Conservation (phyloP, 108 stramenopile species). For the Asterionellopsis glacialis region DNA sequence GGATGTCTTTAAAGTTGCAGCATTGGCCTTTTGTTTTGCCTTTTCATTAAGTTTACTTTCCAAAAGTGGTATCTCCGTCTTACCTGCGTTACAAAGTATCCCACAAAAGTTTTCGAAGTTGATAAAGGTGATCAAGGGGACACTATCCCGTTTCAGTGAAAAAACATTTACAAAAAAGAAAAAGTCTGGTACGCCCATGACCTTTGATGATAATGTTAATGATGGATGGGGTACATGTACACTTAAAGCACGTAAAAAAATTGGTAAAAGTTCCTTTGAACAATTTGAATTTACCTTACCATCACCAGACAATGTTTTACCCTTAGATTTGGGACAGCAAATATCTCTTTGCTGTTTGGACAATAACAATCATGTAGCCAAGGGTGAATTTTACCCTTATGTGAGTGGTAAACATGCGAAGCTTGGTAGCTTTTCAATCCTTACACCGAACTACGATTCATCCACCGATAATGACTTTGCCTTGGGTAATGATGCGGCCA, state of each 20-base stretch:
- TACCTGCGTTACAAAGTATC: no score
- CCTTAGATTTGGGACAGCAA: conserved; percentile 55
- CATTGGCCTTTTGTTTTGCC: background rate
- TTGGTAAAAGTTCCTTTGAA: conserved; percentile 40
- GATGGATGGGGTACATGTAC: conserved; percentile 68
- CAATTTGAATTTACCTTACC: conserved; percentile 59
- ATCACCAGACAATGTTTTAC: conserved; percentile 35
- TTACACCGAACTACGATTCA: conserved; percentile 27
- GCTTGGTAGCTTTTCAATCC: conserved; percentile 28
- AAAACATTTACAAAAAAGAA: background rate
- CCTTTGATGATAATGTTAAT: conserved; percentile 46
- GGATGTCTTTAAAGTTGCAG: background rate
- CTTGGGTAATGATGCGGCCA: conserved; percentile 34
- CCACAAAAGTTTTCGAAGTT: background rate
- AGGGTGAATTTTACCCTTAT: conserved; percentile 52
- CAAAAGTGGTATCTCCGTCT: background rate
- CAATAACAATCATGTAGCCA: conserved; percentile 39
- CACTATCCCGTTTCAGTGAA: background rate
- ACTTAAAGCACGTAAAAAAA: conserved; percentile 23
- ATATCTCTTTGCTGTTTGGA: conserved; percentile 60
- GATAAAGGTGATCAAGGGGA: background rate
- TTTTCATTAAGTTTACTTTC: background rate
- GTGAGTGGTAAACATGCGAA: conserved; percentile 12
- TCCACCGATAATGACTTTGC: conserved; percentile 27
- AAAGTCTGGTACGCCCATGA: conserved; percentile 46